A percentile compares a stretch with the other conserved stretches of the same genome.
Conservation (phyloP, 768 basidiomycete genomes). For the Serendipita sp. region DNA sequence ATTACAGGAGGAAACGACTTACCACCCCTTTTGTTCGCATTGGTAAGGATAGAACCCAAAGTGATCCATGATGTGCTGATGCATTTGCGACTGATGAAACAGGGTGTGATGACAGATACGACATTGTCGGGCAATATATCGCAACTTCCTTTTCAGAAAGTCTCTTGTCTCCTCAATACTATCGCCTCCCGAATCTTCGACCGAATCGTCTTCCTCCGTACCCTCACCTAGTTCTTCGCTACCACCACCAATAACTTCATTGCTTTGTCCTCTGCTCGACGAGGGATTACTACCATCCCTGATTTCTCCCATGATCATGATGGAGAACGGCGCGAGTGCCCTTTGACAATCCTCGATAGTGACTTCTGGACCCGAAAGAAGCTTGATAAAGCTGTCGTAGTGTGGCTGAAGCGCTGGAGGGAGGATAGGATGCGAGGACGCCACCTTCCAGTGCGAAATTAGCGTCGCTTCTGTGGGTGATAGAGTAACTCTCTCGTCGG, state of each 20-base stretch:
- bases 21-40: neutral
- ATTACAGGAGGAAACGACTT: too few species aligned
- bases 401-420: neutral
- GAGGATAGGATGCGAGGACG: neutral
- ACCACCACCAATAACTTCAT: too few species aligned
- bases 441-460: too few species aligned
- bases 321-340: neutral
- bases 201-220: too few species aligned
- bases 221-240: too few species aligned
- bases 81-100: neutral
- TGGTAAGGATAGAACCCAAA: neutral
- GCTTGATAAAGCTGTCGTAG: neutral
- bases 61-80: neutral
- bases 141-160: too few species aligned
- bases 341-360: neutral
- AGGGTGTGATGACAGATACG: neutral
- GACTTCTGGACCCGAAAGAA: neutral
- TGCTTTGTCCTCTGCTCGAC: too few species aligned
- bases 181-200: too few species aligned
- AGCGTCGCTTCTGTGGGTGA: too few species aligned
- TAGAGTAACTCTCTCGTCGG: too few species aligned
- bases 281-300: too few species aligned
- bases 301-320: neutral
- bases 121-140: neutral
- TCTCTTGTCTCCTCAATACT: too few species aligned